Base-by-base conservation (phyloP, 2,329 filamentous ascomycete species). In the Cladosporium cucumerinum region DNA sequence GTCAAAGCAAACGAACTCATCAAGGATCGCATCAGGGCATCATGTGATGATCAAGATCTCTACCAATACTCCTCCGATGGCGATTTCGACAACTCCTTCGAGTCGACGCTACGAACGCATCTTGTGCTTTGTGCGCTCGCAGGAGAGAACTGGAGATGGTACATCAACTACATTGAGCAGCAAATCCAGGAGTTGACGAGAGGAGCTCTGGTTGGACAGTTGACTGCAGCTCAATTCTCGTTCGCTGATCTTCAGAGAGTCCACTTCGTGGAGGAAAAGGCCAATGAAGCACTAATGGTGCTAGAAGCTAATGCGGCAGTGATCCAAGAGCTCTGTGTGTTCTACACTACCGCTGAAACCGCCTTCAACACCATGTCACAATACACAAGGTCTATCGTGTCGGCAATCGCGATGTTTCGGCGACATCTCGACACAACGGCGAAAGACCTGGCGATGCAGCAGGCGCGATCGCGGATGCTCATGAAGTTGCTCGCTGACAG, bases 131-230 rank as follows among this genome's bases (percentile, higher is more conserved):
- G 71, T 34, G 66, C 72, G 1, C 81, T 78, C 78, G 73, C 77
- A 2, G 70, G 67, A 3, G 78, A 81, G 61, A 73, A 79, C 23
- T 81, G 79, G 79, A 73, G 78, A 2, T 78, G 77, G 76, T 81
- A 78, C 66, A 73, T 80, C 11, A 77, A 76, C 28, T 71, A 70
- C 48, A 67, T 80, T 0, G 78, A 80, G 64, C 61, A 74, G 5
- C 16, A 66, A n/a, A 43, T 78, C 21, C 73, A 75, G 32, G 32
- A 57, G 11, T 58, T 69, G 5, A 71, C 72, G 16, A 55, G 69
- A 28, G 57, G 57, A 21, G 66, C 61, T 25, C 32, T 52, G 28
- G 28, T 30, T 30, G 28, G 28, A 8, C 28, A 30, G 28, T 30
- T 30, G 28, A 30, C 28, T 30, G 32, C 10, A 34, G 43, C 18